These are phyloP conservation scores for Colletotrichum siamense DNA, from an alignment of 2,329 filamentous ascomycete species.

Conservation along the genomic window DNA sequence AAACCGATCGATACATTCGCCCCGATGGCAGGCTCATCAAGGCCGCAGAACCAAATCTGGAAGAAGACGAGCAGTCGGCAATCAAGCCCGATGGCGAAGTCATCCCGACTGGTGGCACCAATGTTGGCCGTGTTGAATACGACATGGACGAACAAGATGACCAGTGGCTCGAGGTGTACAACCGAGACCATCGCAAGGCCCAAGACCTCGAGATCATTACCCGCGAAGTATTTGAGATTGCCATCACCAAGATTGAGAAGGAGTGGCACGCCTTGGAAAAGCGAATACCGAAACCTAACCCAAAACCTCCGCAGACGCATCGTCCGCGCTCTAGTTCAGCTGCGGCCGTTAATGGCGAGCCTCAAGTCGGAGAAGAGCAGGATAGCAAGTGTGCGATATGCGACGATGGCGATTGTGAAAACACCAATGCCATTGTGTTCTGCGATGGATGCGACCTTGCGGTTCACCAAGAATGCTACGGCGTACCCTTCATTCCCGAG, in stretches of 20 bases:
- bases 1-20: slow-evolving; percentile 86
- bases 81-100: slow-evolving; percentile 64
- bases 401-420: slow-evolving; percentile 99
- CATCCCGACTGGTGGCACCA: slow-evolving; percentile 47
- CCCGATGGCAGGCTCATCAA: slow-evolving; percentile 76
- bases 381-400: slow-evolving; percentile 98
- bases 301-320: slow-evolving; percentile 94
- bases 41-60: slow-evolving; percentile 62
- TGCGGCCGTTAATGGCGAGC: slow-evolving; percentile 93
- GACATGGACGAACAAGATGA: slow-evolving; percentile 99
- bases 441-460: slow-evolving; percentile 97
- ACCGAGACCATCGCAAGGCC: slow-evolving; percentile 71
- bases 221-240: slow-evolving; percentile 94
- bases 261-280: slow-evolving; percentile 98
- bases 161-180: slow-evolving; percentile 90
- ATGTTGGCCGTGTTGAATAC: slow-evolving; percentile 88
- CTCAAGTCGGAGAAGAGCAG: slow-evolving; percentile 86
- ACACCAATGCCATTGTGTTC: slow-evolving; percentile 98
- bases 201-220: slow-evolving; percentile 83
- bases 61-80: slow-evolving; percentile 62
- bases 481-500: slow-evolving; percentile 97
- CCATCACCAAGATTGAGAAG: slow-evolving; percentile 98
- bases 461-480: slow-evolving; percentile 98
- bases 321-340: slow-evolving; percentile 91
- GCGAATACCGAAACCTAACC: slow-evolving; percentile 94